These are phyloP conservation scores for Gryganskiella cystojenkinii DNA, from an alignment of 192 early-diverging fungal species.

Conservation along the genomic window DNA sequence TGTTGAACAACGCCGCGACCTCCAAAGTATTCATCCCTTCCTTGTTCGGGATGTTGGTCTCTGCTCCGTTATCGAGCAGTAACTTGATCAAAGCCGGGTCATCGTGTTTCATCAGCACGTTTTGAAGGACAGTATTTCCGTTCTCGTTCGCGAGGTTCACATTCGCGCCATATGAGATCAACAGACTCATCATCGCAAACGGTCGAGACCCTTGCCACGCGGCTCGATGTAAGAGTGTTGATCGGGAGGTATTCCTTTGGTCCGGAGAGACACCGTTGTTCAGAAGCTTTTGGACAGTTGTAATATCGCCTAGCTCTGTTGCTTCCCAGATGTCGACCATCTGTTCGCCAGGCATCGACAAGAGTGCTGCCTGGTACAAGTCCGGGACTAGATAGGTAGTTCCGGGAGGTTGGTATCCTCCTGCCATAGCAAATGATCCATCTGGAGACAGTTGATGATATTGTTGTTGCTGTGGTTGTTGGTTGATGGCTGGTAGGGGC, in stretches of 20 bases:
- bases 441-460: no score
- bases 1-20: conserved; percentile 37
- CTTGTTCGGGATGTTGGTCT: conserved; percentile 32
- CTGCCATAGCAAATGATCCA: conserved; percentile 15
- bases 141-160: conserved; percentile 44
- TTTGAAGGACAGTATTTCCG: conserved; percentile 48
- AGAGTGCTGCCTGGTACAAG: neutral
- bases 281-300: conserved; percentile 27
- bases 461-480: conserved; percentile 16
- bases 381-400: conserved; percentile 15
- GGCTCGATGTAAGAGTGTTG: conserved; percentile 33
- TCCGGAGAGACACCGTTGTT: conserved; percentile 42
- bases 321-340: conserved; percentile 44
- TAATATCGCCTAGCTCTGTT: conserved; percentile 25
- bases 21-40: conserved; percentile 46
- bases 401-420: conserved; percentile 5
- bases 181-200: conserved; percentile 30
- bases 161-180: conserved; percentile 44
- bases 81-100: conserved; percentile 36
- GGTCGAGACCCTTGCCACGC: conserved; percentile 38
- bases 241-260: conserved; percentile 30
- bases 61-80: conserved; percentile 39
- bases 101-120: conserved; percentile 52
- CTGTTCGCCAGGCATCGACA: neutral
- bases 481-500: neutral